A percentile compares a stretch with the other conserved stretches of the same genome.
These are phyloP conservation scores for Dichotomocladium elegans DNA, from an alignment of 371 early-diverging fungal species.

Conservation along the genomic window DNA sequence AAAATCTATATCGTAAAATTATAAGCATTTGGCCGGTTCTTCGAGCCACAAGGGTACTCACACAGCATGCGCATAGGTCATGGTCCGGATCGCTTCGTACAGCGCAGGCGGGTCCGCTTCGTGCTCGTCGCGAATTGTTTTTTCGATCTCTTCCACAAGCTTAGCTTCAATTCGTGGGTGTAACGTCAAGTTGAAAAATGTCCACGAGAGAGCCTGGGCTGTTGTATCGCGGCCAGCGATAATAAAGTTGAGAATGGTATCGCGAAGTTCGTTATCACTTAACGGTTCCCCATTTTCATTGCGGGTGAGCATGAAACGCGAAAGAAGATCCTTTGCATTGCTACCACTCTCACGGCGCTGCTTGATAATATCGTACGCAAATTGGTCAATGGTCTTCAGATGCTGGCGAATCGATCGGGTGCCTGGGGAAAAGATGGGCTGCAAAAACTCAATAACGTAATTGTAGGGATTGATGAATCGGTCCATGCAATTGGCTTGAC, in stretches of 20 bases:
- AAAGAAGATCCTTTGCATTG: slow-evolving; percentile 48
- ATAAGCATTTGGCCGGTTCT: background rate
- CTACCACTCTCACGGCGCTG: slow-evolving; percentile 26
- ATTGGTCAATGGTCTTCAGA: slow-evolving; percentile 37
- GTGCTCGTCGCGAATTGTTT: slow-evolving; percentile 32
- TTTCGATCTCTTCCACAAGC: slow-evolving; percentile 52
- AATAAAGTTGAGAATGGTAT: slow-evolving; percentile 66
- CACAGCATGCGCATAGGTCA: slow-evolving; percentile 58
- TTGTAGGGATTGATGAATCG: slow-evolving; percentile 44
- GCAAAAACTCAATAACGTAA: slow-evolving; percentile 17
- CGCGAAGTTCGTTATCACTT: slow-evolving; percentile 48
- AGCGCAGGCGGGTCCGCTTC: slow-evolving; percentile 24
- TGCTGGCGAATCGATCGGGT: slow-evolving; percentile 30
- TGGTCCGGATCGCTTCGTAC: slow-evolving; percentile 44
- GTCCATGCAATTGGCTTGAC: slow-evolving; percentile 29
- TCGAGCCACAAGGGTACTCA: too few relatives aligned
- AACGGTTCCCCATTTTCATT: slow-evolving; percentile 50
- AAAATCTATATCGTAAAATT: slow-evolving; percentile 13
- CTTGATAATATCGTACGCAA: slow-evolving; percentile 42
- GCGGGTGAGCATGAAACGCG: slow-evolving; percentile 54
- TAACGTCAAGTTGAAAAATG: slow-evolving; percentile 49
- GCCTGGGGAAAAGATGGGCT: slow-evolving; percentile 7
- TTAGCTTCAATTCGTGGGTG: slow-evolving; percentile 48
- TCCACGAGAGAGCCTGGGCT: slow-evolving; percentile 69
- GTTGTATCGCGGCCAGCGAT: slow-evolving; percentile 71